These are phyloP conservation scores for Chlorella variabilis DNA, from an alignment of 163 green algal genomes.

Conservation along the genomic window DNA sequence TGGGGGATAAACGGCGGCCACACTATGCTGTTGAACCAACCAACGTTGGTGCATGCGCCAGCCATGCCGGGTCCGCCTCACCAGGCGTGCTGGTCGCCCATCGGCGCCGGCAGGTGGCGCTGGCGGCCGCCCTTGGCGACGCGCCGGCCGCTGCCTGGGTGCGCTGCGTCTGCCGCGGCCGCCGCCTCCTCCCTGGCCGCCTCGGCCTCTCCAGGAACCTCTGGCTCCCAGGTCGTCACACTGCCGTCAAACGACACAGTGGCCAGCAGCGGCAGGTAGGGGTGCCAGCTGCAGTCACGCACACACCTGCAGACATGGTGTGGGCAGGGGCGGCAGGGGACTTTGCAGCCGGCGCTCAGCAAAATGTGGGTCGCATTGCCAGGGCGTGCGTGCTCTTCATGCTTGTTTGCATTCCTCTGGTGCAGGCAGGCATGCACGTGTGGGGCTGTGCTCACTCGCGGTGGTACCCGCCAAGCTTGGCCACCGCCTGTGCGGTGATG, in stretches of 20 bases:
- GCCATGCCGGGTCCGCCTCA: too few relatives aligned
- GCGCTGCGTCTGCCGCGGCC: neutral
- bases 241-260: slow-evolving; percentile 68
- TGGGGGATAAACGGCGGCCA: too few relatives aligned
- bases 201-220: slow-evolving; percentile 24
- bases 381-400: too few relatives aligned
- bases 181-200: slow-evolving; percentile 16
- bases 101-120: neutral
- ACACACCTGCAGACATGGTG: too few relatives aligned
- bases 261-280: slow-evolving; percentile 57
- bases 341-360: too few relatives aligned
- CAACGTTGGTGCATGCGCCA: too few relatives aligned
- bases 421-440: too few relatives aligned
- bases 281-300: slow-evolving; percentile 78
- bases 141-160: slow-evolving; percentile 3
- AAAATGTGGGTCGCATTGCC: too few relatives aligned
- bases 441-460: too few relatives aligned
- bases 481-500: slow-evolving; percentile 64
- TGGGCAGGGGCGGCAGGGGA: too few relatives aligned
- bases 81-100: slow-evolving; percentile 2
- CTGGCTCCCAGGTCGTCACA: slow-evolving; percentile 43
- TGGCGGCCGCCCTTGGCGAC: neutral
- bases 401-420: too few relatives aligned
- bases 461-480: slow-evolving; percentile 52
- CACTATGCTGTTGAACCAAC: too few relatives aligned